Evolutionary conservation across 2,329 filamentous ascomycete genomes (phyloP), one percentile per base, ranked within the genome.

Genomic region (Sarocladiaceae sp.): DNA sequence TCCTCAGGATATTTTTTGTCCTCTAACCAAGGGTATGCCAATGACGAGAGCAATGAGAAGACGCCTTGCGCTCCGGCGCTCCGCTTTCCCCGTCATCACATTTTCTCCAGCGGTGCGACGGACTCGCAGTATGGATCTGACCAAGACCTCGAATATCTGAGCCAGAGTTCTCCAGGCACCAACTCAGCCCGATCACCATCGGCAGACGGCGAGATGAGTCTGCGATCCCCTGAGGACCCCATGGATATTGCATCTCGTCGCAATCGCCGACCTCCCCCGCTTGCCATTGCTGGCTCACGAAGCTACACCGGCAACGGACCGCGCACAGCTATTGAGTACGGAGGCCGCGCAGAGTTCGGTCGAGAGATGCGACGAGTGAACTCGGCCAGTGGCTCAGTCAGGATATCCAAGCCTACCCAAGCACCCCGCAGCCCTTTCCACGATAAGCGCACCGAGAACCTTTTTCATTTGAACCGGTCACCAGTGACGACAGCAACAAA

Each of bases 191-290:
- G 47, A 5, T 50, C 47, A 18, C 29, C 47, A 4, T 50, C 47
- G n/a, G 47, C 47, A 4, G 47, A 50, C 18, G 29, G 12, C 31
- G 47, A 50, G 22, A 56, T 52, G 26, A 66, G 64, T 25, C 67
- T 79, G 59, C 75, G 71, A 58, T 79, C 78, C 1, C 72, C 77
- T 0, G 73, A 44, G 23, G 40, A 76, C 10, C 71, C 73, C 0
- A 69, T 77, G 52, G 79, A 82, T 57, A 77, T 82, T 55, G 79
- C 78, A 15, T 74, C 73, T 17, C 73, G 80, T 42, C 72, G 80
- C 52, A 74, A 78, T 50, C 72, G 64, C 44, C 66, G 68, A 3
- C 66, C 67, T 10, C 64, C 78, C 25, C 71, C 75, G 26, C 67
- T 81, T n/a, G 71, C 73, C 25, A 69, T 77, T 36, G 51, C 37